These are phyloP conservation scores for Guyanaporus albipodus DNA, from an alignment of 768 basidiomycete genomes.

Conservation along the genomic window DNA sequence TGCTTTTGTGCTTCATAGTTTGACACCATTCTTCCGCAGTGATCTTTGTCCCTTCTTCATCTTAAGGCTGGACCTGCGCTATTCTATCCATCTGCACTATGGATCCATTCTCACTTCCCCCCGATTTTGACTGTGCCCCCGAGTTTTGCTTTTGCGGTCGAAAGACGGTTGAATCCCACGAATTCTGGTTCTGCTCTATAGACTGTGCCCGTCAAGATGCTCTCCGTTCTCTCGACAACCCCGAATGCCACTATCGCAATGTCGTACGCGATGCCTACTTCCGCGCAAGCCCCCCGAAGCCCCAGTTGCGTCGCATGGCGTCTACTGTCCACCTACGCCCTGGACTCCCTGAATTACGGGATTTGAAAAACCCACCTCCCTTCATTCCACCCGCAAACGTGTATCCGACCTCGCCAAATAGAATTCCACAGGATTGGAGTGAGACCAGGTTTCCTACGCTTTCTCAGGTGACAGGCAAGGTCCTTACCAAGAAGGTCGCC, in stretches of 20 bases:
- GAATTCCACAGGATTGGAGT: no score
- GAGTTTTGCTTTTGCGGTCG: slow-evolving; percentile 24
- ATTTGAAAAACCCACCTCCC: not conserved
- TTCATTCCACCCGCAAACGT: not conserved
- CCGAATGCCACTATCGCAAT: slow-evolving; percentile 23
- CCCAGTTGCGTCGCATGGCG: slow-evolving; percentile 7
- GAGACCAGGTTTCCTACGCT: slow-evolving; percentile 18
- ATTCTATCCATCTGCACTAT: slow-evolving; percentile 1
- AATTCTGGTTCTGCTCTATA: slow-evolving; percentile 29
- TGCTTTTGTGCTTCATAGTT: no score
- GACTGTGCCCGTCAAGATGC: slow-evolving; percentile 26
- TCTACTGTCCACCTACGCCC: slow-evolving; percentile 10
- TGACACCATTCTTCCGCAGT: no score
- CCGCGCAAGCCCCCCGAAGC: slow-evolving; percentile 3
- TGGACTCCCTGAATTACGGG: not conserved
- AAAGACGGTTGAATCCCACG: slow-evolving; percentile 20
- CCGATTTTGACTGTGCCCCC: slow-evolving; percentile 5
- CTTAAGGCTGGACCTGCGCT: not conserved
- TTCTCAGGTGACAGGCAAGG: slow-evolving; percentile 16
- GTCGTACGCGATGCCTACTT: slow-evolving; percentile 15
- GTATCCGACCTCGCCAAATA: no score
- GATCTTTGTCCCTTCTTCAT: no score
- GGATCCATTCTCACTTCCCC: slow-evolving; percentile 1
- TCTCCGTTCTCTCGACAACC: slow-evolving; percentile 20
- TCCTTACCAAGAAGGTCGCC: slow-evolving; percentile 2